Evolutionary conservation across 495 filamentous ascomycete species (phyloP).

Genomic region (Hamigera avellanea): DNA sequence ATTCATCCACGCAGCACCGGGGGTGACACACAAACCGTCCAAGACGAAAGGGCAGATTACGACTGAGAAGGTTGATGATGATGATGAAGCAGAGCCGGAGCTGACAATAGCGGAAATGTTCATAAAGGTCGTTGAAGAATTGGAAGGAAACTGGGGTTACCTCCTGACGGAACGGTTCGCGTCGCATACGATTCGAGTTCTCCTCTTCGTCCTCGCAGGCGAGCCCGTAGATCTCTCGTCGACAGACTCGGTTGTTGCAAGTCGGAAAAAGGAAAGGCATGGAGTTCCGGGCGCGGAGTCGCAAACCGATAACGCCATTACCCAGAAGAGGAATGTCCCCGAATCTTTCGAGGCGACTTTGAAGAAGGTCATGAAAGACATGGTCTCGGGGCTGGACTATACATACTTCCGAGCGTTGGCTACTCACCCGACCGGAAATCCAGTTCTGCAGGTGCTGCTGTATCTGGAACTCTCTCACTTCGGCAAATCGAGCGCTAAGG

Average conservation of each 20-base stretch:
- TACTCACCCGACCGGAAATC: slow-evolving; percentile 79
- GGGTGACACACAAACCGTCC: slow-evolving; percentile 53
- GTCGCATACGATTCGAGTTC: slow-evolving; percentile 77
- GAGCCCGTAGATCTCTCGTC: slow-evolving; percentile 54
- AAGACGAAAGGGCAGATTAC: slow-evolving; percentile 27
- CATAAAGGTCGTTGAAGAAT: slow-evolving; percentile 65
- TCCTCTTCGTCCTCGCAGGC: slow-evolving; percentile 78
- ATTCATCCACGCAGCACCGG: slow-evolving; percentile 68
- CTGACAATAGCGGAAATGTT: slow-evolving; percentile 77
- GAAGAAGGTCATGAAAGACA: slow-evolving; percentile 67
- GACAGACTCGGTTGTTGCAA: slow-evolving; percentile 60
- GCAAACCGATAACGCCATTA: slow-evolving; percentile 23
- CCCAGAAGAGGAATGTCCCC: slow-evolving; percentile 51
- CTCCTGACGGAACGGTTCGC: slow-evolving; percentile 81
- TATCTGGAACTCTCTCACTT: slow-evolving; percentile 69
- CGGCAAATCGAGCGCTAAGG: slow-evolving; percentile 49
- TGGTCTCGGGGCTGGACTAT: slow-evolving; percentile 55
- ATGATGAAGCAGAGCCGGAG: slow-evolving; percentile 21
- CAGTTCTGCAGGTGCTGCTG: slow-evolving; percentile 74
- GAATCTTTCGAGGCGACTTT: slow-evolving; percentile 62
- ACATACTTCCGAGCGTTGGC: slow-evolving; percentile 69
- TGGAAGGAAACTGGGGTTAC: slow-evolving; percentile 73
- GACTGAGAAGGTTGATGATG: slow-evolving; percentile 19
- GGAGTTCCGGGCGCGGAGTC: slow-evolving; percentile 26
- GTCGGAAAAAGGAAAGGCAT: slow-evolving; percentile 82